A percentile compares a stretch with the other conserved stretches of the same genome.
phyloP scores from a whole-genome alignment of 306 rosid species.

The Rosa multiflora region DNA sequence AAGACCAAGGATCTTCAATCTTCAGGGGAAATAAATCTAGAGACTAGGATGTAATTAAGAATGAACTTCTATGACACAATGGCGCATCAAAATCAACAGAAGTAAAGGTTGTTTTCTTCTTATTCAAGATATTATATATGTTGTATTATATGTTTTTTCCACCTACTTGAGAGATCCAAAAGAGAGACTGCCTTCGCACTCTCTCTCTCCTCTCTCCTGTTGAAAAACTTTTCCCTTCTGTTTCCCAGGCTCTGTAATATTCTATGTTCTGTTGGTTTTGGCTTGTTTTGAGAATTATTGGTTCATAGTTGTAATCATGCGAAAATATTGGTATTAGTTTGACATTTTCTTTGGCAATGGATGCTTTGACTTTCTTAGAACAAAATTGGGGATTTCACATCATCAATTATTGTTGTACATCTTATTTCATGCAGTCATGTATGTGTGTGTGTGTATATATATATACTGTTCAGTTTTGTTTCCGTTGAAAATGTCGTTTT shows the following conservation, averaged over 20 bases:
- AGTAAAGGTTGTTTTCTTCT: conserved; percentile 7
- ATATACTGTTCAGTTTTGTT: no score
- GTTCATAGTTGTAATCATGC: conserved; percentile 43
- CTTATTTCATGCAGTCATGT: background rate
- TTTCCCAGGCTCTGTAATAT: conserved; percentile 31
- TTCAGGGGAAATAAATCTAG: conserved; percentile 6
- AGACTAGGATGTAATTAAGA: conserved; percentile 7
- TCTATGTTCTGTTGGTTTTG: conserved; percentile 33
- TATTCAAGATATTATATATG: conserved; percentile 6
- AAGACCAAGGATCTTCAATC: conserved; percentile 10
- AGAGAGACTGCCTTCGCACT: conserved; percentile 50
- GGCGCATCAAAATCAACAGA: conserved; percentile 17
- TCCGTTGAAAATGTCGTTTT: no score
- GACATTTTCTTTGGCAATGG: conserved; percentile 53
- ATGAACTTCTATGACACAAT: conserved; percentile 8
- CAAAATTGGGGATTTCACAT: background rate
- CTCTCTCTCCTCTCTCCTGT: conserved; percentile 31
- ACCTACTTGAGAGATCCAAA: conserved; percentile 36
- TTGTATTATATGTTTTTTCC: background rate
- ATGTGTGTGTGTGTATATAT: no score
- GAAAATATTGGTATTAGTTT: conserved; percentile 58
- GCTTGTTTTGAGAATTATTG: conserved; percentile 31
- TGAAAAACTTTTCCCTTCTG: conserved; percentile 18
- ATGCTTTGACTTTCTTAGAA: conserved; percentile 14
- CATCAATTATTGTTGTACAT: no score